Percentiles rank a stretch among this genome's conserved stretches.
These are phyloP conservation scores for Alopecurus myosuroides DNA, from an alignment of 176 grass and related monocot species.

Conservation along the genomic window DNA sequence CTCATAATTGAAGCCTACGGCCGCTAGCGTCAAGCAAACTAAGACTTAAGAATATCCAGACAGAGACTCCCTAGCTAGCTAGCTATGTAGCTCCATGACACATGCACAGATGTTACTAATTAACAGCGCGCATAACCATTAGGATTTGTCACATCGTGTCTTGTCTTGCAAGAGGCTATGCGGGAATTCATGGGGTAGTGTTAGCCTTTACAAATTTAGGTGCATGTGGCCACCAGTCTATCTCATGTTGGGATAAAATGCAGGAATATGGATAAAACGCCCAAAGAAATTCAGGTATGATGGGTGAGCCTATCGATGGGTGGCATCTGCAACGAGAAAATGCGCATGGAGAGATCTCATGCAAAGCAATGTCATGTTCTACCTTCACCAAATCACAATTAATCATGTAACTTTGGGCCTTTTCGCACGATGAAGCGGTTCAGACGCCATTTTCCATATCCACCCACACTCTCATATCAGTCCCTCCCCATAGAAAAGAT, in stretches of 20 bases:
- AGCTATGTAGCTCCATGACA: slow-evolving; percentile 3
- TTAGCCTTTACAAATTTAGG: slow-evolving; percentile 16
- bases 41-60: not conserved
- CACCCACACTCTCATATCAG: not conserved
- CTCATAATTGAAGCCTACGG: slow-evolving; percentile 42
- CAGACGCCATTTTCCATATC: slow-evolving; percentile 20
- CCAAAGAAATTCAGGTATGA: not conserved
- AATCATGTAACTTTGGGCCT: not conserved
- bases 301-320: not conserved
- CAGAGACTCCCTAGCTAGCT: not conserved
- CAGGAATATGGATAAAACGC: not conserved
- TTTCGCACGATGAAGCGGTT: slow-evolving; percentile 15
- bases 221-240: not conserved
- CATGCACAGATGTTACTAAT: slow-evolving; percentile 4
- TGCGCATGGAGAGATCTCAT: not conserved
- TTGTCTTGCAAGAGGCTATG: slow-evolving; percentile 11
- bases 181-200: not conserved
- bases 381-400: slow-evolving; percentile 17
- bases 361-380: slow-evolving; percentile 15
- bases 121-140: not conserved
- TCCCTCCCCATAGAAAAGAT: not conserved
- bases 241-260: slow-evolving; percentile 18
- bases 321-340: not conserved
- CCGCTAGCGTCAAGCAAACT: not conserved
- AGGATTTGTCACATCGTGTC: slow-evolving; percentile 4